These are phyloP conservation scores for Spencermartinsiella ligniputridi DNA, from an alignment of 1,139 yeast species.

Conservation along the genomic window DNA sequence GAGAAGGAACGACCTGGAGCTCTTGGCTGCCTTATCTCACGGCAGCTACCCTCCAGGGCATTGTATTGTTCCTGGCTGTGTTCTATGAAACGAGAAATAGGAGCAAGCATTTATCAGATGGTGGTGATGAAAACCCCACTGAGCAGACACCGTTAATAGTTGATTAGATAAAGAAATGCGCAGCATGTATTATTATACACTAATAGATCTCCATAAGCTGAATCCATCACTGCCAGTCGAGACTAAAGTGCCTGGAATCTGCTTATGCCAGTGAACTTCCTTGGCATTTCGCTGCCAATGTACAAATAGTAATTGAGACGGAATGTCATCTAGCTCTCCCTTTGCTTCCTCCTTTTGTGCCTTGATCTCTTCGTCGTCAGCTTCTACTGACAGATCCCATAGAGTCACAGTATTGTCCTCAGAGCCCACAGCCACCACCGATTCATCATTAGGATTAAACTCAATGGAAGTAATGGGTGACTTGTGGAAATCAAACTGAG, in stretches of 20 bases:
- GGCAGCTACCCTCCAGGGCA: constrained; percentile 65
- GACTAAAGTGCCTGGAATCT: constrained; percentile 92
- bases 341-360: constrained; percentile 24
- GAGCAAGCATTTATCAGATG: neutral
- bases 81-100: constrained; percentile 36
- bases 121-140: neutral
- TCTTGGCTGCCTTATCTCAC: constrained; percentile 78
- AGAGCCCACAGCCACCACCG: constrained; percentile 90
- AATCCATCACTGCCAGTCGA: constrained; percentile 96
- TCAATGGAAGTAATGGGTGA: constrained; percentile 89
- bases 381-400: constrained; percentile 49
- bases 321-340: constrained; percentile 82
- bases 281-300: constrained; percentile 98
- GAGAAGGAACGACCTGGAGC: constrained; percentile 83
- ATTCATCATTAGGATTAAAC: constrained; percentile 93
- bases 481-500: constrained; percentile 86
- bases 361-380: constrained; percentile 30
- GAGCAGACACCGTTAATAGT: neutral
- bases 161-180: neutral
- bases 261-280: constrained; percentile 97
- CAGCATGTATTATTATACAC: constrained; percentile 48
- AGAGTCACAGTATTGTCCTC: constrained; percentile 95
- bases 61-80: constrained; percentile 48
- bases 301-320: constrained; percentile 91
- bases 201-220: constrained; percentile 93